A percentile compares a stretch with the other conserved stretches of the same genome.
Conservation (phyloP, 139 green algal genomes). For the Asterochloris sp. region DNA sequence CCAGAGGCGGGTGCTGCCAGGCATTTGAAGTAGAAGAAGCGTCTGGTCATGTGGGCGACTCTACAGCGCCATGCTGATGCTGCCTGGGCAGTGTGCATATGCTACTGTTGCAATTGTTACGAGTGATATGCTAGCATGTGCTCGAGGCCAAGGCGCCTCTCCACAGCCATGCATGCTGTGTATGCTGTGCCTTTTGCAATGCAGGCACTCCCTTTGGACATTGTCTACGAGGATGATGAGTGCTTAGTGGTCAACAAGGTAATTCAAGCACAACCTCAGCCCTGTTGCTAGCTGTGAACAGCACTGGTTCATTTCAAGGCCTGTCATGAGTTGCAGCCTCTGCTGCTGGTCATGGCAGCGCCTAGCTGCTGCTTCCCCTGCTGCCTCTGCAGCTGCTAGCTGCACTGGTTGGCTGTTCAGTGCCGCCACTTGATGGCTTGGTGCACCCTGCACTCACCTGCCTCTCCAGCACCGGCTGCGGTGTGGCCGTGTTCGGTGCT, state of each 20-base stretch:
- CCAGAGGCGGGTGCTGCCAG: conserved; percentile 39
- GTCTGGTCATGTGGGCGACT: not conserved
- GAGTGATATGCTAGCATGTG: not conserved
- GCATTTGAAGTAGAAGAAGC: not conserved
- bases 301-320: no score
- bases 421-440: no score
- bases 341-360: no score
- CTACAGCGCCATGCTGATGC: not conserved
- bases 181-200: not conserved
- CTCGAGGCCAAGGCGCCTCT: not conserved
- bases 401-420: no score
- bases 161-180: not conserved
- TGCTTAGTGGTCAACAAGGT: conserved; percentile 95
- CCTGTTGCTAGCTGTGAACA: no score
- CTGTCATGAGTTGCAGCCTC: no score
- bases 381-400: no score
- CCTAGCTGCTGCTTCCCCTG: no score
- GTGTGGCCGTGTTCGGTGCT: no score
- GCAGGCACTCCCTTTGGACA: conserved; percentile 79
- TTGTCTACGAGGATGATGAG: conserved; percentile 91
- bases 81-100: not conserved
- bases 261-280: not conserved
- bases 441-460: no score
- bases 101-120: not conserved
- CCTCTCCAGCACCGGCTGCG: no score